Evolutionary conservation across 1,284 basidiomycete genomes (phyloP).

Genomic region (Boletus mariae): DNA sequence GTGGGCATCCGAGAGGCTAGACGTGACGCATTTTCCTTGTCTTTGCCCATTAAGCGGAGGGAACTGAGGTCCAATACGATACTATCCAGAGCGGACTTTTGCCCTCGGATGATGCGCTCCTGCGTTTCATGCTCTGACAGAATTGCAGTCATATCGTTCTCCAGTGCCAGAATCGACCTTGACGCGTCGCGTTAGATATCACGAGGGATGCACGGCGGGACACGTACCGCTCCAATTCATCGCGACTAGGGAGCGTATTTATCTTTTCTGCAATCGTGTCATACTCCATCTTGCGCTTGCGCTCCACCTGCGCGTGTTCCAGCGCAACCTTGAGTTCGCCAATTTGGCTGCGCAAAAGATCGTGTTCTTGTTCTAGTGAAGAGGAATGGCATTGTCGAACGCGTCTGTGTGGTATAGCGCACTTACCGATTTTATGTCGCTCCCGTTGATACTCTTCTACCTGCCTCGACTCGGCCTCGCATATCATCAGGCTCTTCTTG

Average conservation of each 20-base stretch:
- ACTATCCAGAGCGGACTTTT: slow-evolving; percentile 61
- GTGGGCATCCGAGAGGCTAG: slow-evolving; percentile 43
- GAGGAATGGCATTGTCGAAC: background rate
- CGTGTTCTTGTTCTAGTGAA: slow-evolving; percentile 62
- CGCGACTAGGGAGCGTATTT: slow-evolving; percentile 68
- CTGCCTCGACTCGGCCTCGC: slow-evolving; percentile 76
- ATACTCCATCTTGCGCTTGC: slow-evolving; percentile 77
- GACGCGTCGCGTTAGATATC: background rate
- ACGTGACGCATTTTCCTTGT: slow-evolving; percentile 46
- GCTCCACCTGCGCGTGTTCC: slow-evolving; percentile 71
- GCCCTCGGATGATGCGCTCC: slow-evolving; percentile 58
- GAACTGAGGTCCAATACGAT: slow-evolving; percentile 60
- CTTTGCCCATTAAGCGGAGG: slow-evolving; percentile 64
- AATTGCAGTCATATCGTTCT: slow-evolving; percentile 75
- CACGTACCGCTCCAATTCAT: slow-evolving; percentile 68
- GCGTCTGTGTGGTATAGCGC: background rate
- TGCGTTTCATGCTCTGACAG: slow-evolving; percentile 70
- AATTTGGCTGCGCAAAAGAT: slow-evolving; percentile 61
- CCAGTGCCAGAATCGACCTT: slow-evolving; percentile 65
- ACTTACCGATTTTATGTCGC: slow-evolving; percentile 63
- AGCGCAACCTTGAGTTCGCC: slow-evolving; percentile 68
- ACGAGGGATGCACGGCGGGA: background rate
- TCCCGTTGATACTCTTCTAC: slow-evolving; percentile 76
- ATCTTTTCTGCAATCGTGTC: slow-evolving; percentile 78
- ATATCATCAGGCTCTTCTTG: slow-evolving; percentile 74